Evolutionary conservation across 1,139 yeast species (phyloP).

Genomic region (Suzukiozyma palmioleophila): DNA sequence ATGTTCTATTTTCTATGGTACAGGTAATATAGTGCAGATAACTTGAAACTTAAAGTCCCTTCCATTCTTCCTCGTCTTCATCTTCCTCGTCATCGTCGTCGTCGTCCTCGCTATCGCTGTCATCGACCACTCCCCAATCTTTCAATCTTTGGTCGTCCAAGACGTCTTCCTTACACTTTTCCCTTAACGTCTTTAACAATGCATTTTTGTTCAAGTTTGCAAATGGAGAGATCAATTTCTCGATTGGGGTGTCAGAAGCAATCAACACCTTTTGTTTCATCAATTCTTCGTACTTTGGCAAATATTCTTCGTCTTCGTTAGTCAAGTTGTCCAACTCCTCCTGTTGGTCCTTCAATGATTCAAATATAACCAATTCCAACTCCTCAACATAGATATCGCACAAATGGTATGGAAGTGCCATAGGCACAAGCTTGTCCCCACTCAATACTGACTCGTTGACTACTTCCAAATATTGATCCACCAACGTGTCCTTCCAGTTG

Average conservation of each 20-base stretch:
- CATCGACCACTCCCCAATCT: slow-evolving; percentile 58
- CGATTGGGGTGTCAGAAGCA: slow-evolving; percentile 50
- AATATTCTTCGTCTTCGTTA: slow-evolving; percentile 19
- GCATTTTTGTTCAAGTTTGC: slow-evolving; percentile 45
- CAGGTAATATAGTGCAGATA: not conserved
- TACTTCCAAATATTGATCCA: slow-evolving; percentile 43
- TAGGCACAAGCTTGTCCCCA: slow-evolving; percentile 58
- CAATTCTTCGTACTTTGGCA: slow-evolving; percentile 23
- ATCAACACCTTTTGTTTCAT: slow-evolving; percentile 23
- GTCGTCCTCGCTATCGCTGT: slow-evolving; percentile 18
- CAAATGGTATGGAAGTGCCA: slow-evolving; percentile 80
- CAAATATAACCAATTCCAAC: slow-evolving; percentile 61
- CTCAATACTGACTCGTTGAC: slow-evolving; percentile 47
- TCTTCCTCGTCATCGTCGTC: slow-evolving; percentile 13
- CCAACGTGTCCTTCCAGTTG: slow-evolving; percentile 52
- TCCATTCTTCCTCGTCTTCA: slow-evolving; percentile 27
- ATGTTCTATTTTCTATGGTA: not conserved
- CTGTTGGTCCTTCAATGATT: slow-evolving; percentile 34
- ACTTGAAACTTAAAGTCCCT: slow-evolving; percentile 18
- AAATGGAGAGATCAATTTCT: slow-evolving; percentile 55
- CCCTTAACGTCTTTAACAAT: slow-evolving; percentile 59
- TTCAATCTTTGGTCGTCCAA: slow-evolving; percentile 59
- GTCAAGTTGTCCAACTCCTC: slow-evolving; percentile 35
- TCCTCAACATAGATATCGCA: slow-evolving; percentile 85
- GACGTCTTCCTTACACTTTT: slow-evolving; percentile 62